Conservation (phyloP, 176 grass and related monocot species). For the Triticum timopheevii region DNA sequence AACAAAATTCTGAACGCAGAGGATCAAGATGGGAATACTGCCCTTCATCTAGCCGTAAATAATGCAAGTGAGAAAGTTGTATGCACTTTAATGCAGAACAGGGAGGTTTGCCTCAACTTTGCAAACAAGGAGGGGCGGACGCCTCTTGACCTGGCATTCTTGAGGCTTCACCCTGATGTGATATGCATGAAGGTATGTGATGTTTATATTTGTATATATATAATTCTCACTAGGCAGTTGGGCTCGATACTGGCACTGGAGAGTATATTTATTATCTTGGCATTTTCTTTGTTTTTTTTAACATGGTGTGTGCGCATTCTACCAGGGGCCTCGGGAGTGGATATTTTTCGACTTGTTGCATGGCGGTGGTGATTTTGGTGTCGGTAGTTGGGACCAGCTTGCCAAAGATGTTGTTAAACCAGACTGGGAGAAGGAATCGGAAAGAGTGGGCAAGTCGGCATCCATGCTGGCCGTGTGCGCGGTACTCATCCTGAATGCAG, state of each 20-base stretch:
- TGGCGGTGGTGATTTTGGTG: not conserved
- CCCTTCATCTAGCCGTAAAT: not conserved
- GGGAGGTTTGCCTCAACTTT: not conserved
- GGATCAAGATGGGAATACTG: not conserved
- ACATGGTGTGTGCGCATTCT: not conserved
- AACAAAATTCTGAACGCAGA: not conserved
- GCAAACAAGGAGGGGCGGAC: not conserved
- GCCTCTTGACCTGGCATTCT: not conserved
- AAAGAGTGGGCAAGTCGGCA: not conserved
- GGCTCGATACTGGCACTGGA: too few species aligned
- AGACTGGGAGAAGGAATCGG: not conserved
- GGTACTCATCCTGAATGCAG: not conserved
- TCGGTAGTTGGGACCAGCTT: not conserved
- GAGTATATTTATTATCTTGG: too few species aligned
- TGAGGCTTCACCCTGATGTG: not conserved
- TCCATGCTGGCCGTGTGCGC: not conserved
- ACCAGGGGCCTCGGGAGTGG: not conserved
- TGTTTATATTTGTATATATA: too few species aligned
- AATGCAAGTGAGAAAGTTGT: too few species aligned
- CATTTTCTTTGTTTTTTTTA: not conserved
- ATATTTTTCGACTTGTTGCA: not conserved
- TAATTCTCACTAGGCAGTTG: too few species aligned
- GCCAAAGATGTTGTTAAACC: not conserved
- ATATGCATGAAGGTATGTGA: not conserved
- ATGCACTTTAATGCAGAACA: not conserved